Base-by-base conservation (phyloP, 331 rosid genomes). In the Acacia concinna region DNA sequence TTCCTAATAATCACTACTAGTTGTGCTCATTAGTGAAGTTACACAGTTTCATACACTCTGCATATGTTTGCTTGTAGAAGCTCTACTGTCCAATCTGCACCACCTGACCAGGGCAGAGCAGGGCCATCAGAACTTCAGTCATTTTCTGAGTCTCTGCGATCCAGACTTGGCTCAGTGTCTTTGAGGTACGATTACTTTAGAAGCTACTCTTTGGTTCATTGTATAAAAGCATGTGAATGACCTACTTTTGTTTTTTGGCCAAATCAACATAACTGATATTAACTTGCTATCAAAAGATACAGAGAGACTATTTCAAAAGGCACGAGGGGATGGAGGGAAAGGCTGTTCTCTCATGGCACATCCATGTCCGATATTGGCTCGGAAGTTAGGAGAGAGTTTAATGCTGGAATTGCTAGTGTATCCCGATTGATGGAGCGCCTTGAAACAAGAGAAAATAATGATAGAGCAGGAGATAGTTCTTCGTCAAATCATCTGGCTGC, bases 221-320 rank as follows among this genome's bases (percentile, higher is more conserved):
- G 41, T 1, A 38, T 38, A 38, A 0, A 38, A 38, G 41, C 12
- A 38, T 38, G 71, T 32, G 23, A 25, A 31, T 56, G 6, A 57
- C 1, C 25, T 62, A 8, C 30, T 8, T 65, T 9, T 15, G 67
- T 4, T 68, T 40, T 71, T 57, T 70, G 47, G 4, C 25, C 32
- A 51, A 54, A 41, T 81, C 31, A 52, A 51, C 83, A 62, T 18
- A 57, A 74, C 49, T 78, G 56, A 67, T 62, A 60, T 76, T 44
- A 27, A 56, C 41, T 67, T 68, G 27, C 81, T 38, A 47, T 40
- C 56, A 12, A 96, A 56, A 69, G 99, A 86, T 96, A 96, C 87
- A 93, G 89, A 81, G 99, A 93, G 74, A 90, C 97, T 4, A 75
- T 96, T 79, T 89, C 99, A 64, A 96, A 89, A 84, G 88, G 93